These are phyloP conservation scores for Terana coerulea DNA, from an alignment of 768 basidiomycete genomes.

Conservation along the genomic window DNA sequence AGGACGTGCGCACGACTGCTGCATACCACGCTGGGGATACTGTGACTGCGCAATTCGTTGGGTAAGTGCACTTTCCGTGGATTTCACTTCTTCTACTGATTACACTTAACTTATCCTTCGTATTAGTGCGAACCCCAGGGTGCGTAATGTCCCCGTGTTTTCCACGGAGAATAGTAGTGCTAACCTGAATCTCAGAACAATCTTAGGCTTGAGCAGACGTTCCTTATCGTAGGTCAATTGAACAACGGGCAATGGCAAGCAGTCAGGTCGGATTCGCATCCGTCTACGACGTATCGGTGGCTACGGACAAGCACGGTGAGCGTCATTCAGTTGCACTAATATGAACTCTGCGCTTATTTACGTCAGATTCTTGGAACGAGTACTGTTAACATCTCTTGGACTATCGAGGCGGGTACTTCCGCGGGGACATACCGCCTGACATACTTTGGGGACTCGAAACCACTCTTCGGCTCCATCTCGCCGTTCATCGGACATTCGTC, in stretches of 20 bases:
- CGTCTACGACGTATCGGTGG: constrained; percentile 71
- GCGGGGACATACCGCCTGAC: constrained; percentile 68
- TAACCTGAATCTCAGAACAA: constrained; percentile 52
- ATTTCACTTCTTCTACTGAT: neutral
- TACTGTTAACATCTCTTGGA: constrained; percentile 66
- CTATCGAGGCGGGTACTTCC: constrained; percentile 58
- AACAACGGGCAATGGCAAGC: constrained; percentile 47
- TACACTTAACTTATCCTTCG: neutral
- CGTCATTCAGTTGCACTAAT: constrained; percentile 7
- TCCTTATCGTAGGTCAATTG: constrained; percentile 60
- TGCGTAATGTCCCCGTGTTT: constrained; percentile 26
- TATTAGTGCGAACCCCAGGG: constrained; percentile 62
- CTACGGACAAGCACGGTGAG: constrained; percentile 49
- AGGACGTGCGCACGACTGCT: constrained; percentile 44
- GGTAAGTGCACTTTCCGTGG: constrained; percentile 24
- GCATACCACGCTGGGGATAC: constrained; percentile 55
- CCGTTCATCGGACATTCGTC: constrained; percentile 62
- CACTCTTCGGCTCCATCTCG: constrained; percentile 56
- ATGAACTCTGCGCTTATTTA: neutral
- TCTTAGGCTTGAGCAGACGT: constrained; percentile 67
- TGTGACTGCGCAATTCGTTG: constrained; percentile 63
- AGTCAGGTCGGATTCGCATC: constrained; percentile 73
- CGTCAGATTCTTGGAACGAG: constrained; percentile 54
- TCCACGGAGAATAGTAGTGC: neutral
- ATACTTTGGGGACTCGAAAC: constrained; percentile 78